Base-by-base conservation (phyloP, 176 grass and related monocot genomes). In the Hyparrhenia diplandra region DNA sequence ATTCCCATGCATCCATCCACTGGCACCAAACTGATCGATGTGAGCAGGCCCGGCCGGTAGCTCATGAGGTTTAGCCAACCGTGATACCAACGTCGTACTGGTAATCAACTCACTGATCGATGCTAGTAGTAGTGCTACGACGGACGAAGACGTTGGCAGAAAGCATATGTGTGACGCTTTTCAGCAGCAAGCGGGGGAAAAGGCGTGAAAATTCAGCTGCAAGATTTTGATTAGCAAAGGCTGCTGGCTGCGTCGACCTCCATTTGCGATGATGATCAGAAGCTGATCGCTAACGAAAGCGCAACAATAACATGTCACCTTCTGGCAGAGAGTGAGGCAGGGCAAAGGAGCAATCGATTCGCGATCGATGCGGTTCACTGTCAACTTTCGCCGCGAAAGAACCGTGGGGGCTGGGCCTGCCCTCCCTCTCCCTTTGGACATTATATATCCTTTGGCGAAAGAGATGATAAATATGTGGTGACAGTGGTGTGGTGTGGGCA, bases 271-370 rank as follows among this genome's bases (percentile, higher is more conserved):
- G 55, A 77, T 69, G 67, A 43, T 70, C 12, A 1, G n/a, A 1
- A 21, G 10, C 2, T 17, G 23, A 25, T 29, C 28, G 37, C 17
- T 52, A 42, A 23, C 6, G 75, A 66, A 86, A 79, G 69, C 78
- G 40, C 79, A 79, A 79, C 86, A 61, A 3, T 31, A 88, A 84
- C 75, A 79, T 67, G 86, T 13, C 75, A 88, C 59, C 80, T 74
- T 83, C 27, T 59, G 24, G 42, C 6, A 18, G 49, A 54, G 17
- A 21, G 21, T 37, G 65, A 2, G 13, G 13, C 23, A 1, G 25
- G 10, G 4, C n/a, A 62, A 34, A 28, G 46, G 67, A 41, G 75
- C 67, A 1, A 63, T 85, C 31, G 31, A 4, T 32, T 32, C 6
- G 6, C 42, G 14, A 47, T 47, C 45, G 62, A 40, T 72, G 41